Evolutionary conservation across 1,284 basidiomycete species (phyloP), one percentile per base, ranked within the genome.

Genomic region (Puccinia coronata): DNA sequence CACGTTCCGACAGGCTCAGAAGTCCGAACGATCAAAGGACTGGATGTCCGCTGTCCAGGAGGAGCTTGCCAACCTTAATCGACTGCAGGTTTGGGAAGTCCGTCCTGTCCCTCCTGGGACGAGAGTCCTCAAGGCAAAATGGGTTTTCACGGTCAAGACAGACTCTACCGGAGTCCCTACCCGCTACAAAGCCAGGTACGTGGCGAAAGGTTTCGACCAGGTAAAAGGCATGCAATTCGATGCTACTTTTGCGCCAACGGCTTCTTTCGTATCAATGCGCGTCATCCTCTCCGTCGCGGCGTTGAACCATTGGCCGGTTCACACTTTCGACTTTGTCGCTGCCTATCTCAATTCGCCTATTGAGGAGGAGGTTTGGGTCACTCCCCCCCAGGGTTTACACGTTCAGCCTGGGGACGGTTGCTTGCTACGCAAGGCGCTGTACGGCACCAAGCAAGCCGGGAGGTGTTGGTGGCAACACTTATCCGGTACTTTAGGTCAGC

Each of bases 321-420:
- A 65, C 39, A 20, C 61, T 6, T 65, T 65, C 28, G 39, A 65
- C 18, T 34, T 65, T 36, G 28, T 28, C 18, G 16, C 61, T 36
- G 61, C 61, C 31, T 65, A 65, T 31, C 61, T 65, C 18, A 34
- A 65, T 65, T 36, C 31, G 6, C 61, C 61, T 11, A 65, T 65
- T 31, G 61, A 65, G 8, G 61, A 65, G 25, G 39, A 34, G 23
- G 9, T 65, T 20, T 65, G 61, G 61, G 61, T 65, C 20, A 23
- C 51, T 20, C 51, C 51, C 5, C 51, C 51, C 23, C 18, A 8
- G 6, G 51, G 51, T 8, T n/a, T 53, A 43, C 43, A 43, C 8
- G 43, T 43, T 43, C 43, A 6, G 6, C 6, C 6, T 16, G 43
- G 43, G 43, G 8, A 43, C 43, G 43, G 8, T 43, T 43, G 43